Evolutionary conservation across 129 eudicot genomes (phyloP), one percentile per base, ranked within the genome.

Genomic region (Chrysanthemum seticuspe): DNA sequence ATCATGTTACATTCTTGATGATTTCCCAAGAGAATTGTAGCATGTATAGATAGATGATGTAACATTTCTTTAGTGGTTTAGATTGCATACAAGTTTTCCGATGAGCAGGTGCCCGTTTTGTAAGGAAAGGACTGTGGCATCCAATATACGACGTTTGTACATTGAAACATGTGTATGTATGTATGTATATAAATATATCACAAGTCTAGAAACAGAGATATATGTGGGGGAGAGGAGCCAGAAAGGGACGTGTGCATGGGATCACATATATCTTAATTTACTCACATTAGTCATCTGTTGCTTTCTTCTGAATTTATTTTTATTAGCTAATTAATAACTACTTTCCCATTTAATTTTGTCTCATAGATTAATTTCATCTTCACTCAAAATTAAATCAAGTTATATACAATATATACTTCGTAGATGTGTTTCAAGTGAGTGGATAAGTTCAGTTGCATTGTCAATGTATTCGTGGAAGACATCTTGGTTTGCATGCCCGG

Each of bases 181-280:
- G 54, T 51, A 59, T 70, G 66, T 56, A 63, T 75, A 15, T 10
- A 70, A 2, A 69, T 58, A 75, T 58, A 44, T 67, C 62, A 56
- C 72, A 54, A 65, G 65, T 75, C 57, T 54, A 61, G 59, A 15
- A 58, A 48, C 80, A 75, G 87, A 85, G 79, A 74, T 81, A 74
- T 81, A 73, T 71, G 72, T 80, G 86, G 86, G 89, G 77, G 86
- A 84, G 72, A 81, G 83, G 79, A 79, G 85, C 78, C 6, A 71
- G 92, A 88, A 88, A 88, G 88, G 86, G 94, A 88, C 94, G 85
- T 85, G 75, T 88, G 86, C 94, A 85, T 88, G 91, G 82, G 72
- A 52, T 56, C 11, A 18, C 81, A 65, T 71, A 72, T 48, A 56
- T 73, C 82, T 81, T 78, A 40, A 40, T 40, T 58, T 69, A 68